Conservation (phyloP, 805 yeast genomes). For the Aciculoconidium aculeatum region DNA sequence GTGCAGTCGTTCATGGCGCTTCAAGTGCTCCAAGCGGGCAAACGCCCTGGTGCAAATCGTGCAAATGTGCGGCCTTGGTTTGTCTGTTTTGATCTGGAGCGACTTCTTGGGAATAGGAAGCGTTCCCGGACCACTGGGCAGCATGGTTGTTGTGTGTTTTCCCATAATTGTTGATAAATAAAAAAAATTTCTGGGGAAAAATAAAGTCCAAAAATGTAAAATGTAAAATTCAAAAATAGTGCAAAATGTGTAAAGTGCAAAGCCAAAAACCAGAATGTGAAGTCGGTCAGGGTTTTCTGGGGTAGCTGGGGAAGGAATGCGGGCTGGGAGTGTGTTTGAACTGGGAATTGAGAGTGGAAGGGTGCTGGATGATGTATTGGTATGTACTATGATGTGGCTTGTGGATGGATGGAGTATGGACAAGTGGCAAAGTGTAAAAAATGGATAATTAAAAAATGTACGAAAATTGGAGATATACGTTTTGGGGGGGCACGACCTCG, state of each 20-base stretch:
- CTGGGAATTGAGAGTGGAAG: constrained; percentile 1
- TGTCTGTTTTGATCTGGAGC: constrained; percentile 78
- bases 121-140: constrained; percentile 9
- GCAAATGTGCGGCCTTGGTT: constrained; percentile 92
- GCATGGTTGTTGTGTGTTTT: no score
- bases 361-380: neutral
- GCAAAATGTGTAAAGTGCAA: no score
- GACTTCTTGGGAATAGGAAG: constrained; percentile 86
- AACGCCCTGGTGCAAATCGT: constrained; percentile 89
- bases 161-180: no score
- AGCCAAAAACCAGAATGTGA: no score
- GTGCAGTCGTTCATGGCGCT: constrained; percentile 88
- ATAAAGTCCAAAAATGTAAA: no score
- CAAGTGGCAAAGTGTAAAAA: no score
- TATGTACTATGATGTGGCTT: neutral
- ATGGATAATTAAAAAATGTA: no score
- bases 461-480: no score
- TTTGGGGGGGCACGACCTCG: no score
- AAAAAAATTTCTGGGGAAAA: no score
- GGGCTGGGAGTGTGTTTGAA: neutral
- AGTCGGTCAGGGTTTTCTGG: neutral
- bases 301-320: neutral
- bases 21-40: constrained; percentile 89
- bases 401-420: no score
- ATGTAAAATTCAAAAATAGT: no score